Evolutionary conservation across 1,284 basidiomycete genomes (phyloP), one percentile per base, ranked within the genome.

Genomic region (Heterobasidion annosum): DNA sequence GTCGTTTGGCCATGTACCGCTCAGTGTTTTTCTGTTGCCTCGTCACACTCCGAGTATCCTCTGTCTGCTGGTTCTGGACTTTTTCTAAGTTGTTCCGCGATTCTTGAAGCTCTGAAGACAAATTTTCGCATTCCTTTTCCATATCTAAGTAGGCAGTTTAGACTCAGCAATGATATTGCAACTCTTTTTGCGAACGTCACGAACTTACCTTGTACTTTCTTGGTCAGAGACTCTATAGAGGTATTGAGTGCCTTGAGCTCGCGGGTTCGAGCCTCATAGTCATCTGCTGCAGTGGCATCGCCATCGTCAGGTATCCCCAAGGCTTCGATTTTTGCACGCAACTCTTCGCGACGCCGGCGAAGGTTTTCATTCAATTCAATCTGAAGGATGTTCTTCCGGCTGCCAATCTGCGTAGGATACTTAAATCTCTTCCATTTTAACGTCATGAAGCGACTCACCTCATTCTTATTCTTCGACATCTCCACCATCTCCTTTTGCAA

Each of bases 1-100:
- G 88, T 46, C 88, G 82, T 70, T 98, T 98, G 44, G 91, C 85
- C 6, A 97, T 79, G 68, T 96, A 98, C 33, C 95, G 83, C 65
- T 99, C 96, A 0, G 93, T 91, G 61, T 84, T 91, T 78, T 98
- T 98, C 37, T 98, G 93, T 60, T 96, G 89, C 58, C 85, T 83
- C 33, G 91, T 83, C 56, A 98, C 92, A 35, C 81, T 84, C 8
- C 92, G 85, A 40, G 80, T 85, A 60, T 94, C 93, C 64, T 98
- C 94, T 0, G 82, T 68, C 66, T 97, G 94, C 61, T 91, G 84
- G 16, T 78, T 78, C 62, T 95, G 88, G 4, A 88, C 72, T 59
- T 81, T 81, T 64, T 98, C 95, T 37, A 97, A 73, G 8, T 77
- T 73, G 8, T 75, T 70, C 9, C 82, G 77, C 35, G 85, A 71